Base-by-base conservation (phyloP, 2,329 filamentous ascomycete species). In the Cercospora sesami region DNA sequence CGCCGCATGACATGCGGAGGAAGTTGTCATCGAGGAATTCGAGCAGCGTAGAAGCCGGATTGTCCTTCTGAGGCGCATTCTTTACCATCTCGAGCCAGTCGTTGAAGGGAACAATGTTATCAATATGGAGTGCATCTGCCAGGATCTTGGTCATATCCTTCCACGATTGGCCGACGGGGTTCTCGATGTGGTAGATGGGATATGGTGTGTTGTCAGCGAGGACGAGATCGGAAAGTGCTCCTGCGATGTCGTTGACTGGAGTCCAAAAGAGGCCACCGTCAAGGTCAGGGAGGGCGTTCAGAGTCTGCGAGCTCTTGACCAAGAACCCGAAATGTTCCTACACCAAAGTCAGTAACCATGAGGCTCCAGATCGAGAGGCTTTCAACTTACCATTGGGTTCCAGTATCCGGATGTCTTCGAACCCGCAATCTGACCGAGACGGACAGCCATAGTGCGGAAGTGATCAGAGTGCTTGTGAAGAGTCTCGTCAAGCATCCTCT, bases 401-500 rank as follows among this genome's bases (percentile, higher is more conserved):
- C 86, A 88, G 71, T 82, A 83, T 0, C 85, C 86, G 64, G 77
- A 86, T 0, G 65, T 78, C 3, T 72, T 80, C 0, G 81, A 84
- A 0, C 86, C 86, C 1, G 85, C 79, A 48, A 88, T 84, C 73
- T 88, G 86, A 0, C 83, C 86, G 0, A 82, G 77, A 0, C 86
- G 80, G 0, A 84, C 81, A 0, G 74, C 75, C 76, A 80, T 82
- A 0, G 82, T 68, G 16, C 79, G 79, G 76, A 87, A 85, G 0
- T 70, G 75, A 0, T 78, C 65, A 0, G 81, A 80, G 68, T 82
- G 74, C n/a, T 76, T 72, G 64, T 82, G 80, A 3, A 86, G 73
- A 0, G 85, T 86, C 60, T 79, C 75, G 60, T 83, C 80, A 0
- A 87, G 79, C 75, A 86, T 83, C 3, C 76, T 74, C 70, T 87